These are phyloP conservation scores for Eucalyptus victrix DNA, from an alignment of 345 rosid genomes.

Conservation along the genomic window DNA sequence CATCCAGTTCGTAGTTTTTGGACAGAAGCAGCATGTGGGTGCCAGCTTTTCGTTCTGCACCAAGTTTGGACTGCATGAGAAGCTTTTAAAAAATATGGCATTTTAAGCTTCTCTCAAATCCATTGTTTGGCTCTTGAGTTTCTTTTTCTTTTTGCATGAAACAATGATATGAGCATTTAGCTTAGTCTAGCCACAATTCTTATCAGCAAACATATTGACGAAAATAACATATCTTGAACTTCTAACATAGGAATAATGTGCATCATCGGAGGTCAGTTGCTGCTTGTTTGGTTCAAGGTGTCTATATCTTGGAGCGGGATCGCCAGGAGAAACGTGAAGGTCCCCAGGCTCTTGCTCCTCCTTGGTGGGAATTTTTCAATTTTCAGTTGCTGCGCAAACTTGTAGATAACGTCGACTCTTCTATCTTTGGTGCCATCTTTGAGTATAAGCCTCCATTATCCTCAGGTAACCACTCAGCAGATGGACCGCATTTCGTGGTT, in stretches of 20 bases:
- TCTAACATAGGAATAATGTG: conserved; percentile 42
- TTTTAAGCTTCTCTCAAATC: background rate
- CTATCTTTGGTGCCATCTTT: conserved; percentile 74
- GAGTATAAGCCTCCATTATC: conserved; percentile 44
- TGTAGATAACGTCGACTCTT: conserved; percentile 58
- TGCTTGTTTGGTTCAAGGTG: conserved; percentile 78
- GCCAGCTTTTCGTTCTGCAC: background rate
- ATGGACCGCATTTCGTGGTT: conserved; percentile 47
- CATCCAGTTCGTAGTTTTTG: background rate
- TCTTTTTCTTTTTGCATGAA: background rate
- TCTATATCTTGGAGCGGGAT: conserved; percentile 69
- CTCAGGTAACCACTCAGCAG: conserved; percentile 1
- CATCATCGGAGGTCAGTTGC: conserved; percentile 64
- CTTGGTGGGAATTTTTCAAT: conserved; percentile 84
- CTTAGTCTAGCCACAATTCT: background rate
- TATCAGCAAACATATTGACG: background rate
- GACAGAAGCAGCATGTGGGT: background rate
- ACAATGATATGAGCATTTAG: background rate
- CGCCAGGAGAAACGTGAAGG: conserved; percentile 69
- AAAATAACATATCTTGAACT: background rate
- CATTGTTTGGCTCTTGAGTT: background rate
- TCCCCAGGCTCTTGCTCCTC: conserved; percentile 49
- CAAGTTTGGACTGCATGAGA: background rate
- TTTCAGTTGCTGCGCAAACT: conserved; percentile 46
- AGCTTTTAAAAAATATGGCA: background rate